phyloP scores from a whole-genome alignment of 2,329 filamentous ascomycete genomes.

The Sporothrix pallida region DNA sequence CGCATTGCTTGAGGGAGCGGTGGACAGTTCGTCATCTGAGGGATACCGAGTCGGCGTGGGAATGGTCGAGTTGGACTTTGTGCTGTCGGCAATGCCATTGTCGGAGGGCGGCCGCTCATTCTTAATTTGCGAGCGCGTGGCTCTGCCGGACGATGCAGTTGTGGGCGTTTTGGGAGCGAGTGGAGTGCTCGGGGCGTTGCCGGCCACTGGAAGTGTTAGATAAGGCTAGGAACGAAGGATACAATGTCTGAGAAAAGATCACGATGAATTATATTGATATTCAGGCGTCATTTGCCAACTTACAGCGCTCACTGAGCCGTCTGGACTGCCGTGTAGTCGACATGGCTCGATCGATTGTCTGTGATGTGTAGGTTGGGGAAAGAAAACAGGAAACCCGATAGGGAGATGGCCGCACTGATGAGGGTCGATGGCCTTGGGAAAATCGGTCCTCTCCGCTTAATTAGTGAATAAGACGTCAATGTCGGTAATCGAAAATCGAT shows the following conservation, averaged over 20 bases:
- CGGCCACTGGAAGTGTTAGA: constrained; percentile 4
- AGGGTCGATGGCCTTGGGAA: not conserved
- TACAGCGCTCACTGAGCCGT: constrained; percentile 31
- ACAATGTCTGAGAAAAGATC: not conserved
- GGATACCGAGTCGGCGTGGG: constrained; percentile 45
- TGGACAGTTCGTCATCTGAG: constrained; percentile 50
- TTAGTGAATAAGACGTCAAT: not conserved
- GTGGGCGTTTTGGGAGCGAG: not conserved
- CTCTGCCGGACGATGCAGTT: constrained; percentile 16
- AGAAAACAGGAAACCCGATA: not conserved
- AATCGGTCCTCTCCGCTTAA: not conserved
- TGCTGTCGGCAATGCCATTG: constrained; percentile 39
- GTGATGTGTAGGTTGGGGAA: not conserved
- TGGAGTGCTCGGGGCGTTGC: not conserved
- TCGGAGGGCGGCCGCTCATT: not conserved
- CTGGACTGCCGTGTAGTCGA: constrained; percentile 14
- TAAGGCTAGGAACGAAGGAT: not conserved
- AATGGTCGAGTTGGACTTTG: constrained; percentile 46
- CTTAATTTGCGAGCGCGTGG: constrained; percentile 27
- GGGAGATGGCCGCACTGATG: not conserved
- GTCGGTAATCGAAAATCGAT: not conserved
- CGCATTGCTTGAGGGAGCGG: constrained; percentile 52
- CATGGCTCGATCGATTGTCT: not conserved
- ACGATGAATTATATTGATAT: not conserved
- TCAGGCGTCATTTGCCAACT: not conserved